A percentile compares a stretch with the other conserved stretches of the same genome.
Evolutionary conservation across 345 rosid species (phyloP).

Genomic region (Hypericum perforatum): DNA sequence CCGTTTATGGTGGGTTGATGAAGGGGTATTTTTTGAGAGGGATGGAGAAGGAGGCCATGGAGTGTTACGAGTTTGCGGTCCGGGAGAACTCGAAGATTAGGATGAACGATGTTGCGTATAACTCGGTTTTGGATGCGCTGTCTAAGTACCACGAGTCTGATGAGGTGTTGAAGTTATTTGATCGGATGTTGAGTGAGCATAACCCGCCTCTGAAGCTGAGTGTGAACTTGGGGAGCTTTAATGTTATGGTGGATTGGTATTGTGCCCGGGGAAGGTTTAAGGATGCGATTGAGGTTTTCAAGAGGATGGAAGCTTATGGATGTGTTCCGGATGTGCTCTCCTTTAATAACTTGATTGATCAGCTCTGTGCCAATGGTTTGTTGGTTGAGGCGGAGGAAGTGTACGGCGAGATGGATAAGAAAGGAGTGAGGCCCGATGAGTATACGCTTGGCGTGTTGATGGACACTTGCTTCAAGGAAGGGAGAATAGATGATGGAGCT

Average conservation of each 20-base stretch:
- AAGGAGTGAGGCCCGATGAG: conserved; percentile 78
- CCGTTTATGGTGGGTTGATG: conserved; percentile 69
- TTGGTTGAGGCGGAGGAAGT: conserved; percentile 64
- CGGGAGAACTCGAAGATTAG: conserved; percentile 45
- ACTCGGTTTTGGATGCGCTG: conserved; percentile 64
- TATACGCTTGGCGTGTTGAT: conserved; percentile 56
- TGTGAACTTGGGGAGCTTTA: conserved; percentile 77
- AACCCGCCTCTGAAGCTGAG: conserved; percentile 52
- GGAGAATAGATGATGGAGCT: conserved; percentile 69
- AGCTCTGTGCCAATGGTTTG: conserved; percentile 56
- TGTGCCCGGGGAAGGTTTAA: conserved; percentile 48
- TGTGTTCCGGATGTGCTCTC: conserved; percentile 62
- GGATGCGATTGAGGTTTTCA: conserved; percentile 60
- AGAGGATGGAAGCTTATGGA: conserved; percentile 53
- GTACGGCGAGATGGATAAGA: conserved; percentile 64
- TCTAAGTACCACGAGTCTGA: conserved; percentile 62
- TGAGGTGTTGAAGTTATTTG: conserved; percentile 67
- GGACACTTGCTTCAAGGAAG: conserved; percentile 63
- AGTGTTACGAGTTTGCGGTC: conserved; percentile 48
- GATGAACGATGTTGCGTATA: conserved; percentile 61
- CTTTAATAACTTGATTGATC: conserved; percentile 70
- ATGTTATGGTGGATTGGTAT: conserved; percentile 75
- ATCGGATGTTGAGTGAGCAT: conserved; percentile 50
- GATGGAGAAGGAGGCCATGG: conserved; percentile 75
- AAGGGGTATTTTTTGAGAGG: conserved; percentile 64